Evolutionary conservation across 106 monocot species (phyloP), one percentile per base, ranked within the genome.

Genomic region (Phalaenopsis aphrodite): DNA sequence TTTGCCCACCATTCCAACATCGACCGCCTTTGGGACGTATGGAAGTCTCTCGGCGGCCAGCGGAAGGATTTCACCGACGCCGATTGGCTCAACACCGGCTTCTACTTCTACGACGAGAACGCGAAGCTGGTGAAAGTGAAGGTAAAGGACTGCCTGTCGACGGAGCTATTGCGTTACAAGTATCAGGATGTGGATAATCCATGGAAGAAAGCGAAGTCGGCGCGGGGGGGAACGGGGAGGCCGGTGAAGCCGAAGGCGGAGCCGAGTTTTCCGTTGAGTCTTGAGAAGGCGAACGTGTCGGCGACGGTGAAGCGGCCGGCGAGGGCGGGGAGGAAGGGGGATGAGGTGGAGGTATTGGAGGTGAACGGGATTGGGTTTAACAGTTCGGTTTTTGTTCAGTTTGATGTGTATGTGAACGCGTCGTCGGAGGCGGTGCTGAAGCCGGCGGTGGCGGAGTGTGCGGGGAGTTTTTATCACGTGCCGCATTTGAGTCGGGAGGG

Each of bases 371-470:
- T 89, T 48, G 75, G 84, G 57, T 68, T 79, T 16, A 77, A 81
- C 18, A 39, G 46, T 5, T 14, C 21, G 68, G 45, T 18, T 10
- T 79, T 10, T 64, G 77, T 77, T 52, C 87, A 87, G 64, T 90
- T 90, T 49, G 90, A 90, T n/a, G 87, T 90, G 69, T 87, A 81
- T 67, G 58, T 90, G 24, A 90, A 90, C 84, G 78, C 79, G 55
- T 45, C 79, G 15, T 84, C 69, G 7, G 41, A 55, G 5, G 66
- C 58, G 11, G 75, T 8, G 48, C 24, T 76, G 36, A 69, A 79
- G 39, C 71, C 89, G 43, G 72, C 41, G 48, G 64, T 65, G 71
- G 82, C 86, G 14, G 89, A 89, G 81, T 94, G 84, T 77, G 88
- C 93, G 5, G 93, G 93, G 11, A 89, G 88, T 45, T 87, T 91